Conservation (phyloP, 495 filamentous ascomycete genomes). For the Xylaria intraflava region DNA sequence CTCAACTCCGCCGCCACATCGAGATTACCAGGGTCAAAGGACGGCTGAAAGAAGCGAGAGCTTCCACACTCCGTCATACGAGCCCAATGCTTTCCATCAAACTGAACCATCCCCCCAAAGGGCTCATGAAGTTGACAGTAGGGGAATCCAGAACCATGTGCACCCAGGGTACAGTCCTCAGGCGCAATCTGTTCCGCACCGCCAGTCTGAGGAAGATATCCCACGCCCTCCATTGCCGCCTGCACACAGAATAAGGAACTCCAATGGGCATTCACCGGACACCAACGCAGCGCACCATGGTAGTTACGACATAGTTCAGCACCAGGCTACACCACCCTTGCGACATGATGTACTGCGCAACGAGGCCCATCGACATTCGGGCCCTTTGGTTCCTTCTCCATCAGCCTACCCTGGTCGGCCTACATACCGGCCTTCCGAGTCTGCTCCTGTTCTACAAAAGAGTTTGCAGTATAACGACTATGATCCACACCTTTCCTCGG, state of each 20-base stretch:
- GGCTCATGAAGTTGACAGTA: conserved; percentile 16
- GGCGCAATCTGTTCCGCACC: conserved; percentile 11
- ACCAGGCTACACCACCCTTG: conserved; percentile 36
- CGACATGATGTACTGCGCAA: conserved; percentile 42
- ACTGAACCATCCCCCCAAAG: conserved; percentile 10
- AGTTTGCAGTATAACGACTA: conserved; percentile 23
- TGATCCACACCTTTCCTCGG: conserved; percentile 24
- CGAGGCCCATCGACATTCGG: conserved; percentile 41
- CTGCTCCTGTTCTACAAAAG: conserved; percentile 29
- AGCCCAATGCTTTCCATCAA: conserved; percentile 21
- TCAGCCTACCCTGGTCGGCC: conserved; percentile 40
- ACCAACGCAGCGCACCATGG: neutral
- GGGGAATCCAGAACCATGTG: conserved; percentile 14
- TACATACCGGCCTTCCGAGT: conserved; percentile 40
- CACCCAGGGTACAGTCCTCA: conserved; percentile 12
- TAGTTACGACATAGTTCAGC: conserved; percentile 23
- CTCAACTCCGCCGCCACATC: conserved; percentile 23
- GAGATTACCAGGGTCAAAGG: conserved; percentile 28
- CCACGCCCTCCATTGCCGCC: conserved; percentile 42
- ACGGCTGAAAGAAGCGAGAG: conserved; percentile 27
- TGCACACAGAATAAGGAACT: conserved; percentile 35
- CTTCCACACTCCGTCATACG: conserved; percentile 20
- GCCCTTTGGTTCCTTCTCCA: conserved; percentile 21
- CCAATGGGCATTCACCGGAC: conserved; percentile 26
- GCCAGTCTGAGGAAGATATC: conserved; percentile 21